Percentiles rank a stretch among this genome's conserved stretches.
Conservation (phyloP, 352 stramenopile species). For the Globisporangium emineosum region DNA sequence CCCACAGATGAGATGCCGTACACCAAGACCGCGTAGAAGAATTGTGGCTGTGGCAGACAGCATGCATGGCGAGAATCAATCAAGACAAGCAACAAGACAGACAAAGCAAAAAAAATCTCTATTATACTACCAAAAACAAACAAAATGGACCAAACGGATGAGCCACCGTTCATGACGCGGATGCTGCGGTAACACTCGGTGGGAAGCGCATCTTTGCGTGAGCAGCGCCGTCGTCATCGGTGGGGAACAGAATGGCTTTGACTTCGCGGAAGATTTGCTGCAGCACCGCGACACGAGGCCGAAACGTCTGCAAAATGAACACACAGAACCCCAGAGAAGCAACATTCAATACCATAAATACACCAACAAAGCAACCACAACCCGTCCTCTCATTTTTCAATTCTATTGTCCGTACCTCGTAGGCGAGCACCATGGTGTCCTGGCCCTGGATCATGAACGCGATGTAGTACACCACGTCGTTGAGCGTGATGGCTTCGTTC, state of each 20-base stretch:
- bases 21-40: neutral
- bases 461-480: conserved; percentile 77
- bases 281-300: conserved; percentile 54
- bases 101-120: conserved; percentile 8
- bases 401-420: conserved; percentile 47
- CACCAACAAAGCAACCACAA: neutral
- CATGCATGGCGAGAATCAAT: neutral
- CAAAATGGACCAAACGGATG: neutral
- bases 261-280: conserved; percentile 72
- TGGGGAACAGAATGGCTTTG: conserved; percentile 51
- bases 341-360: conserved; percentile 7
- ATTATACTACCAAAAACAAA: conserved; percentile 10
- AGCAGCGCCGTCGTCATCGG: conserved; percentile 10
- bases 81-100: neutral
- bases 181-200: conserved; percentile 1
- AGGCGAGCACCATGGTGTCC: conserved; percentile 67
- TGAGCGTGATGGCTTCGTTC: conserved; percentile 82
- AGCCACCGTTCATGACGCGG: neutral
- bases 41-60: neutral
- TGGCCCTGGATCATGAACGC: conserved; percentile 73
- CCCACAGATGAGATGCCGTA: conserved; percentile 13
- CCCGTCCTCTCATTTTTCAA: too few relatives aligned
- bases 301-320: conserved; percentile 47
- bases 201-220: conserved; percentile 47
- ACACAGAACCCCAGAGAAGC: neutral